These are phyloP conservation scores for Fragilaria crotonensis DNA, from an alignment of 108 stramenopile species.

Conservation along the genomic window DNA sequence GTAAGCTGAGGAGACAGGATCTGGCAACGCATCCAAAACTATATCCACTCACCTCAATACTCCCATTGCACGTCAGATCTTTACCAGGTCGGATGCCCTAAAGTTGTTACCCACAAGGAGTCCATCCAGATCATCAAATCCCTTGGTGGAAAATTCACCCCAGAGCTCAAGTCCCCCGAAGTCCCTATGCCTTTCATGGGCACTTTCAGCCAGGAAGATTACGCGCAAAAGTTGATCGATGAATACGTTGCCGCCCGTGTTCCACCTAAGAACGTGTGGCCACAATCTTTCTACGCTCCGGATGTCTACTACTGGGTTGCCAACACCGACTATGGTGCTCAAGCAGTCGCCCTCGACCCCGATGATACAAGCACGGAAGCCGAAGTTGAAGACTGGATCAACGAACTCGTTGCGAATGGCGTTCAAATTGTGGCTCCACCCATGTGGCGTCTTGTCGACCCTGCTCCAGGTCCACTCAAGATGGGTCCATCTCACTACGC, in stretches of 20 bases:
- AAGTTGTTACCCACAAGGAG: slow-evolving; percentile 57
- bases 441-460: slow-evolving; percentile 35
- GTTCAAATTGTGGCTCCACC: slow-evolving; percentile 59
- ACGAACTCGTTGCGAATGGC: slow-evolving; percentile 20
- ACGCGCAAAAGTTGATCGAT: slow-evolving; percentile 59
- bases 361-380: slow-evolving; percentile 11
- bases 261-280: slow-evolving; percentile 44
- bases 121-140: slow-evolving; percentile 42
- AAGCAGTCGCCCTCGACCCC: slow-evolving; percentile 51
- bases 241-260: slow-evolving; percentile 57
- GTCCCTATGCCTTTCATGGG: slow-evolving; percentile 68
- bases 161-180: slow-evolving; percentile 53
- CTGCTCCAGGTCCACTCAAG: not conserved
- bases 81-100: slow-evolving; percentile 41
- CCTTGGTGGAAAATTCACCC: slow-evolving; percentile 46
- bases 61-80: too few species aligned
- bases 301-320: slow-evolving; percentile 48
- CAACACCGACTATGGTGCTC: slow-evolving; percentile 46
- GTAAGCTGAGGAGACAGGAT: too few species aligned
- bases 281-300: slow-evolving; percentile 38
- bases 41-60: too few species aligned
- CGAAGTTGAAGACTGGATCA: slow-evolving; percentile 15
- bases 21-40: too few species aligned
- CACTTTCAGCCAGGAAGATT: slow-evolving; percentile 48
- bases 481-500: slow-evolving; percentile 36